These are phyloP conservation scores for Coniferiporia sulphurascens DNA, from an alignment of 1,284 basidiomycete species.

Conservation along the genomic window DNA sequence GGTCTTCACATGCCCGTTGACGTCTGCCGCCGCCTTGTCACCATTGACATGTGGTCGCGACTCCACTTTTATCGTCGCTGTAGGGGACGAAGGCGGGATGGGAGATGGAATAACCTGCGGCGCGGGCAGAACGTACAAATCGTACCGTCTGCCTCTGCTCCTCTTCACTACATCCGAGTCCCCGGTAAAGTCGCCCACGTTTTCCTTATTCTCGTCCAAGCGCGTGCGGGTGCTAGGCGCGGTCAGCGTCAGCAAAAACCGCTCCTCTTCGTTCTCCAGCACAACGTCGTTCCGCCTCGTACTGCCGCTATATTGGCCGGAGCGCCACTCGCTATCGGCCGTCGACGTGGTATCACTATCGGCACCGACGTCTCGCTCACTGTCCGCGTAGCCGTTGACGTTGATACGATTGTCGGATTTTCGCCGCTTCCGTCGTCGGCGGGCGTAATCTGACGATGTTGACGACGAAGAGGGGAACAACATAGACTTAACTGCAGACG, in stretches of 20 bases:
- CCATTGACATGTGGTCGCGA: not conserved
- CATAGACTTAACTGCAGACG: slow-evolving; percentile 37
- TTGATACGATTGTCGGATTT: not conserved
- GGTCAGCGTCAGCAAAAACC: slow-evolving; percentile 1
- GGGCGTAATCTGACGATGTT: not conserved
- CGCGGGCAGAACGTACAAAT: slow-evolving; percentile 1
- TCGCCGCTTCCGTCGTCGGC: slow-evolving; percentile 7
- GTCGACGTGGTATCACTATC: not conserved
- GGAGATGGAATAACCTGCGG: not conserved
- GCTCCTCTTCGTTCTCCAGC: slow-evolving; percentile 11
- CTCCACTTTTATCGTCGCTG: not conserved
- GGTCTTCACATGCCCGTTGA: not conserved
- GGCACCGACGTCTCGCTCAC: not conserved
- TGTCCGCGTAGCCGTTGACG: not conserved
- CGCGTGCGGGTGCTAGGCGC: not conserved
- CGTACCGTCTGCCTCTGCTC: slow-evolving; percentile 2
- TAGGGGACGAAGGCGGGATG: not conserved
- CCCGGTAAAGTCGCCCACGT: not conserved
- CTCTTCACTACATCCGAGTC: not conserved
- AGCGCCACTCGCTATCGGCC: not conserved
- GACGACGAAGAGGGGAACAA: slow-evolving; percentile 37
- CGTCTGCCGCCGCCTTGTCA: not conserved
- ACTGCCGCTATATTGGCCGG: not conserved
- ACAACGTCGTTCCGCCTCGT: not conserved
- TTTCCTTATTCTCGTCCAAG: slow-evolving; percentile 14